A percentile compares a stretch with the other conserved stretches of the same genome.
These are phyloP conservation scores for Barnettozyma sucrosica DNA, from an alignment of 805 yeast genomes.

Conservation along the genomic window DNA sequence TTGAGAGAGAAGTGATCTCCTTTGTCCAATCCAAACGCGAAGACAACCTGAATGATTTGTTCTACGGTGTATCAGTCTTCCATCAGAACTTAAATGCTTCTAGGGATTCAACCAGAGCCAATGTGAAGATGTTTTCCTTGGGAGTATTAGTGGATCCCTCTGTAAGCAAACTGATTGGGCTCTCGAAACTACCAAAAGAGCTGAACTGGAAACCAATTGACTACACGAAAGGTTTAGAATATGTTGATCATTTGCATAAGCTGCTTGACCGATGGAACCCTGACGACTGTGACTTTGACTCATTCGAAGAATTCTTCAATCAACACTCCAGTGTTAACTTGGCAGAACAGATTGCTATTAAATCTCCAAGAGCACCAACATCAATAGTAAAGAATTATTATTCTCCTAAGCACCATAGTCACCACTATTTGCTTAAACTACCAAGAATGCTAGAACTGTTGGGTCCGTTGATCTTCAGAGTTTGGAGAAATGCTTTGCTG, in stretches of 20 bases:
- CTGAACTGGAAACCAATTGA: constrained; percentile 36
- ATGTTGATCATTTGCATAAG: constrained; percentile 30
- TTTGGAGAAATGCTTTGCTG: constrained; percentile 58
- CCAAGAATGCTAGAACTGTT: constrained; percentile 40
- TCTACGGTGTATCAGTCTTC: constrained; percentile 49
- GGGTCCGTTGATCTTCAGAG: constrained; percentile 61
- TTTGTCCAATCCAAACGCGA: constrained; percentile 35
- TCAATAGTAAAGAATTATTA: constrained; percentile 3
- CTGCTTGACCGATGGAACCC: constrained; percentile 22
- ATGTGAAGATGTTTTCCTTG: constrained; percentile 57
- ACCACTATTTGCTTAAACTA: constrained; percentile 43
- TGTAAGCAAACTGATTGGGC: constrained; percentile 14
- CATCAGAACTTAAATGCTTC: constrained; percentile 38
- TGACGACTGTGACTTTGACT: constrained; percentile 15
- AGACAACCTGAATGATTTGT: constrained; percentile 17
- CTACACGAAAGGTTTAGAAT: constrained; percentile 40
- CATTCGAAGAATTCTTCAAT: constrained; percentile 24
- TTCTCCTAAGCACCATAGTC: constrained; percentile 15
- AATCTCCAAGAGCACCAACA: constrained; percentile 18
- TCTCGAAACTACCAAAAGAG: constrained; percentile 6
- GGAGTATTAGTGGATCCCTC: constrained; percentile 52
- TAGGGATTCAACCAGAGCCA: constrained; percentile 35
- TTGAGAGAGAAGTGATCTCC: constrained; percentile 44
- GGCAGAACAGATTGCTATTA: constrained; percentile 8
- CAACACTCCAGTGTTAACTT: constrained; percentile 14